Evolutionary conservation across 108 stramenopile species (phyloP), one percentile per base, ranked within the genome.

Genomic region (Cyclotella atomus): DNA sequence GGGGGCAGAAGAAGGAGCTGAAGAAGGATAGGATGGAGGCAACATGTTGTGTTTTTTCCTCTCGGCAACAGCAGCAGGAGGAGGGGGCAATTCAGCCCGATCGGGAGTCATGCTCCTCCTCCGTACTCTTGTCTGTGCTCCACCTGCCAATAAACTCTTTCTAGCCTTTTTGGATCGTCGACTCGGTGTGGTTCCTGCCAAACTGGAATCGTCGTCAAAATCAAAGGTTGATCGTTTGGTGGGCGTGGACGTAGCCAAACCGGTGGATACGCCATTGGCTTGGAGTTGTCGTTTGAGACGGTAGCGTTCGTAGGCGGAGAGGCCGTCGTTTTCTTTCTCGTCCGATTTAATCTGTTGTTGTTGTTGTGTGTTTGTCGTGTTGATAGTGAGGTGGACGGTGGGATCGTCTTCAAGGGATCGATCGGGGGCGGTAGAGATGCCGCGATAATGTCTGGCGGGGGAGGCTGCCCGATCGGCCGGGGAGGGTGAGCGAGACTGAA

Each of bases 241-340:
- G 15, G 43, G 45, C 12, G 41, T 47, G 56, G 41, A 19, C 43
- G 56, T 19, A 8, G 49, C 38, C 15, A 20, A 6, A 52, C 55
- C 47, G 21, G 61, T 16, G 54, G 21, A 24, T 25, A 35, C 20
- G 38, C 30, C 46, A 34, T 47, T 30, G 27, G 59, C 45, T 28
- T 55, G 41, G 28, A 16, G 20, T 41, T 41, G 60, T 35, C 38
- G 66, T 14, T 49, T 68, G 27, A 77, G 50, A 43, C 76, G 76
- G 65, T 56, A 70, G 44, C 76, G 45, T 56, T 77, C 68, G 33
- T 70, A 38, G 38, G 76, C 76, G 1, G 76, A 70, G 29, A 65
- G 23, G 63, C 71, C 64, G 6, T 75, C 28, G 53, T 34, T 69
- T 41, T 83, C 79, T 35, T 34, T 65, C 30, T 85, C 74, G 30